Percentiles rank a stretch among this genome's conserved stretches.
These are phyloP conservation scores for Boletus rubescentipes DNA, from an alignment of 768 basidiomycete genomes.

Conservation along the genomic window DNA sequence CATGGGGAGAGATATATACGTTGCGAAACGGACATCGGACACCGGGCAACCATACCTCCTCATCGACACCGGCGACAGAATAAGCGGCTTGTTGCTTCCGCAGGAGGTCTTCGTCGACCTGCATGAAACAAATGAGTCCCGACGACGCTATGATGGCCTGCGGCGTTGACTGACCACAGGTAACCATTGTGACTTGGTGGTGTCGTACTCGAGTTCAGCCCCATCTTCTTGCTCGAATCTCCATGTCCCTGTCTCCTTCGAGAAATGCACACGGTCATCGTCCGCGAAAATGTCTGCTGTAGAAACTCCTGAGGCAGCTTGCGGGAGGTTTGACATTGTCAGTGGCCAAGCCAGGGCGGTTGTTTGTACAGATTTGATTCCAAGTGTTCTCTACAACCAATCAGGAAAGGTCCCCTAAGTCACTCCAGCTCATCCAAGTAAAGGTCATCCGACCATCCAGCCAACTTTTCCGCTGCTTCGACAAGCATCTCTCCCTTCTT, in stretches of 20 bases:
- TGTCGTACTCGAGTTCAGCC: conserved; percentile 87
- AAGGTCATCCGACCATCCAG: conserved; percentile 26
- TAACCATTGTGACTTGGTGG: conserved; percentile 73
- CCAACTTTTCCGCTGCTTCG: conserved; percentile 21
- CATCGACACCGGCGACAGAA: conserved; percentile 89
- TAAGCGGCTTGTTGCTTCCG: conserved; percentile 95
- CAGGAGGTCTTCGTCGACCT: conserved; percentile 87
- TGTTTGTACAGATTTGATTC: conserved; percentile 44
- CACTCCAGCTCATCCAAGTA: conserved; percentile 13
- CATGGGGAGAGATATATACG: conserved; percentile 22
- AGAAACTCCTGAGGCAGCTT: conserved; percentile 52
- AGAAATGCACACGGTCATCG: conserved; percentile 83
- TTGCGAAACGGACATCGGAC: conserved; percentile 19
- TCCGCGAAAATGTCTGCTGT: conserved; percentile 64
- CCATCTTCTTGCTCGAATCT: conserved; percentile 89
- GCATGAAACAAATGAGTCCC: conserved; percentile 7
- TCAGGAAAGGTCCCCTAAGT: conserved; percentile 9
- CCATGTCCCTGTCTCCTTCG: conserved; percentile 75
- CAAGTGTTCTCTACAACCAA: not conserved
- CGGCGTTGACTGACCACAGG: conserved; percentile 61
- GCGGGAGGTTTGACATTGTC: conserved; percentile 32
- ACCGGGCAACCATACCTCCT: conserved; percentile 60
- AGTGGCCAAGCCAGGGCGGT: conserved; percentile 7
- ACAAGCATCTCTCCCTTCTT: conserved; percentile 20
- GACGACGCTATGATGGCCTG: not conserved